These are phyloP conservation scores for Phytophthora tentaculata DNA, from an alignment of 352 stramenopile genomes.

Conservation along the genomic window DNA sequence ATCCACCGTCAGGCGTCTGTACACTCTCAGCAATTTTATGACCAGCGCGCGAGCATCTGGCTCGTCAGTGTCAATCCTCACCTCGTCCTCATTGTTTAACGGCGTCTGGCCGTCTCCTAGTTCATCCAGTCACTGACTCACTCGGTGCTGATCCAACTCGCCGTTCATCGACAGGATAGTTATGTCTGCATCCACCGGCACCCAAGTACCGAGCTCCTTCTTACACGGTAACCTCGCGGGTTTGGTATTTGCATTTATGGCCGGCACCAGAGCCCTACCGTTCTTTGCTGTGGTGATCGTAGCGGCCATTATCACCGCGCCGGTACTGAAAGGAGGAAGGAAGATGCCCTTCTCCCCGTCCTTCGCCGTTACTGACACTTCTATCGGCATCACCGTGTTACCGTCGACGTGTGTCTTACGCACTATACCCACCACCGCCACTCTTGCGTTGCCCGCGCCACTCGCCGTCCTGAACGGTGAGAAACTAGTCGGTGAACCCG, in stretches of 20 bases:
- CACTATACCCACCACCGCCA: too few relatives aligned
- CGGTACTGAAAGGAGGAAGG: too few relatives aligned
- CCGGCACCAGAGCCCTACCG: neutral
- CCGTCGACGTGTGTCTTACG: too few relatives aligned
- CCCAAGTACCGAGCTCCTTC: neutral
- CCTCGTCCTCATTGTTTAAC: neutral
- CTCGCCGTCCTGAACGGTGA: too few relatives aligned
- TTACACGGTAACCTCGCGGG: neutral
- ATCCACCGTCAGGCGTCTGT: too few relatives aligned
- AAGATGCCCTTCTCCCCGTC: neutral
- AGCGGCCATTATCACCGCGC: neutral
- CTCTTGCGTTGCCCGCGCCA: too few relatives aligned
- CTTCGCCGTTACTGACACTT: neutral
- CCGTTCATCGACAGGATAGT: neutral
- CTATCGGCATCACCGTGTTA: too few relatives aligned
- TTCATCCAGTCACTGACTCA: neutral
- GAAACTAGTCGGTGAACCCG: too few relatives aligned
- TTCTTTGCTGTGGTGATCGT: neutral
- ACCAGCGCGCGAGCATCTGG: too few relatives aligned
- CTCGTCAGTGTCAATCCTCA: neutral
- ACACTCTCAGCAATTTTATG: too few relatives aligned
- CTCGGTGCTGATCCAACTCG: neutral
- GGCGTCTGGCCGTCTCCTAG: neutral
- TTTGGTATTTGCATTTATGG: neutral
- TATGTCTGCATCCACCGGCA: neutral